phyloP scores from a whole-genome alignment of 352 stramenopile species.

The Globisporangium megalacanthum region DNA sequence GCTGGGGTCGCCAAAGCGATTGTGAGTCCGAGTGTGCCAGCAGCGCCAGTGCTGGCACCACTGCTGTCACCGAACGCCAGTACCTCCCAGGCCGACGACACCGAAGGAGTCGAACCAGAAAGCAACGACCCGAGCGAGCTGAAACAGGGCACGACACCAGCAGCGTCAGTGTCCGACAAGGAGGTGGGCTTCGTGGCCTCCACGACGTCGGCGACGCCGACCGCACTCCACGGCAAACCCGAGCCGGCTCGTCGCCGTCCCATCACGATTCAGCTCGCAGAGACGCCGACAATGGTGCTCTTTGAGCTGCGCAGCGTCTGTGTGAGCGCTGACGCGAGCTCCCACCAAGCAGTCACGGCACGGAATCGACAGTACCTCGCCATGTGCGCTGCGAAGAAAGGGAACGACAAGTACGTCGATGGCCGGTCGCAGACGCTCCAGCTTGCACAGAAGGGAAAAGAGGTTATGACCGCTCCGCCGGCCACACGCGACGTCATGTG shows the following conservation, averaged over 20 bases:
- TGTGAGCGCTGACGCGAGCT: constrained; percentile 46
- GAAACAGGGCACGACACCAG: neutral
- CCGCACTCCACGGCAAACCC: neutral
- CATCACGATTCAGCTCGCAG: constrained; percentile 41
- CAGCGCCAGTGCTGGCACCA: neutral
- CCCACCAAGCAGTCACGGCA: constrained; percentile 28
- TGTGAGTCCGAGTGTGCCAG: neutral
- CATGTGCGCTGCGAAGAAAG: constrained; percentile 65
- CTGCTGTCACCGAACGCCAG: neutral
- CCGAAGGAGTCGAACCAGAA: constrained; percentile 5
- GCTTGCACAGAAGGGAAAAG: constrained; percentile 73
- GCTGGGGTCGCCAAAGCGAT: neutral
- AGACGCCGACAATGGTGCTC: constrained; percentile 61
- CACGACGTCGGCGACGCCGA: neutral
- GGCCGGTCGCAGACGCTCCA: constrained; percentile 65
- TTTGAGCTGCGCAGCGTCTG: constrained; percentile 66
- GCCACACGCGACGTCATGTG: constrained; percentile 68
- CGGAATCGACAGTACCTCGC: constrained; percentile 69
- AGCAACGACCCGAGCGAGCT: constrained; percentile 1
- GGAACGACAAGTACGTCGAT: constrained; percentile 71
- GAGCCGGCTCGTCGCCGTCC: constrained; percentile 19
- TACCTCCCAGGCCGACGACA: constrained; percentile 16
- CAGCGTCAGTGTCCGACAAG: neutral
- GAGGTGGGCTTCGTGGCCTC: neutral
- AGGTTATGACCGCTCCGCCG: constrained; percentile 76